A percentile compares a stretch with the other conserved stretches of the same genome.
Conservation (phyloP, 1,284 basidiomycete species). For the Schizophyllum commune region DNA sequence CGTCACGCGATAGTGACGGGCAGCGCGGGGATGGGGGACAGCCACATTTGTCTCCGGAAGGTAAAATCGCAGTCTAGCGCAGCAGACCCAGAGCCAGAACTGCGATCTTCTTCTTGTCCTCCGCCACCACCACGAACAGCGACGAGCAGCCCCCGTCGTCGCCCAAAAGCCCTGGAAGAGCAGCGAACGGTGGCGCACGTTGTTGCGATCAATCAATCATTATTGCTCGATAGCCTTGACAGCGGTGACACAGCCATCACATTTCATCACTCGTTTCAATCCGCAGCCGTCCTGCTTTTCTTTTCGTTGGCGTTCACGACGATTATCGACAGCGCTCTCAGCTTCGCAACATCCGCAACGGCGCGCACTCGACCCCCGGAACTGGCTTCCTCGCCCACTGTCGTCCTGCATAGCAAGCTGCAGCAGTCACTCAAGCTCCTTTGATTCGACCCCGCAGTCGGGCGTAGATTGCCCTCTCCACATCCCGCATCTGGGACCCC, state of each 20-base stretch:
- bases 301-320: neutral
- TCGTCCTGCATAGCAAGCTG: neutral
- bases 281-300: neutral
- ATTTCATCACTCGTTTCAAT: neutral
- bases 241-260: neutral
- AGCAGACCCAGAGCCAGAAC: neutral
- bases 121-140: neutral
- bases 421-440: too few species aligned
- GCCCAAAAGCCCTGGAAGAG: neutral
- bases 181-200: neutral
- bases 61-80: too few species aligned
- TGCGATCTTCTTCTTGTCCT: neutral
- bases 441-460: too few species aligned
- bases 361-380: neutral
- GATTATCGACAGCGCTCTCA: neutral
- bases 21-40: neutral
- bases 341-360: neutral
- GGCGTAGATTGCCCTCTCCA: constrained; percentile 8
- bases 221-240: neutral
- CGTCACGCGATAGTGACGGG: neutral
- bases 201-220: neutral
- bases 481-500: neutral
- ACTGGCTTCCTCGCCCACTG: neutral
- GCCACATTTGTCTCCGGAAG: neutral
- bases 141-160: neutral